Evolutionary conservation across 352 stramenopile genomes (phyloP), one percentile per base, ranked within the genome.

Genomic region (Pythium aquatile): DNA sequence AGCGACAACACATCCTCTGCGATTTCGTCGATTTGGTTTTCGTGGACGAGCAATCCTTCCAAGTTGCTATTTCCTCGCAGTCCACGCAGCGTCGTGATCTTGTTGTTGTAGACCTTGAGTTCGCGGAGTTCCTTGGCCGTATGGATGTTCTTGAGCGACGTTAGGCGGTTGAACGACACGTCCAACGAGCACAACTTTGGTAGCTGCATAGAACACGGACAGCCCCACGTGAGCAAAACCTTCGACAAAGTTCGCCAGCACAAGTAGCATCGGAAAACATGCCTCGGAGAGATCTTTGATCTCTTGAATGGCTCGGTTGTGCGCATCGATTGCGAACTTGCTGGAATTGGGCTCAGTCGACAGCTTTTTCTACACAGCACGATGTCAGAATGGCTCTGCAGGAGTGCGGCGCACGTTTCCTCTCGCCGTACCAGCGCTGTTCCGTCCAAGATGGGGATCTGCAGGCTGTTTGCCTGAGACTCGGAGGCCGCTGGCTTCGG

Each of bases 21-120:
- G 58, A 93, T 84, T 4, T 74, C 70, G 28, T 82, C 73, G 42
- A 93, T 88, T 40, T 81, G 72, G 58, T 93, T 92, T 54, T 93
- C 78, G 54, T 84, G 83, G 30, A 91, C 69, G n/a, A 91, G 57
- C 7, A 91, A 61, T 8, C 71, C 74, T 68, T 93, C 83, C 24
- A 93, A 68, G 47, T 81, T 85, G n/a, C 63, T 68, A 32, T 69
- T 91, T 73, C 58, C 75, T 60, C 81, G 83, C 28, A 93, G 58
- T 2, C 79, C 78, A 17, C 69, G 67, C 0, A 78, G 81, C 17
- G 72, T 77, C 14, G 69, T 80, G 42, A 93, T 72, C n/a, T 70
- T 79, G 68, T 93, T 92, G 63, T 93, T 90, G 69, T 93, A 93
- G n/a, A 76, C 71, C 65, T 91, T 92, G 68, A 91, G 73, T 37